Base-by-base conservation (phyloP, 768 basidiomycete genomes). In the Favolaschia claudopus region DNA sequence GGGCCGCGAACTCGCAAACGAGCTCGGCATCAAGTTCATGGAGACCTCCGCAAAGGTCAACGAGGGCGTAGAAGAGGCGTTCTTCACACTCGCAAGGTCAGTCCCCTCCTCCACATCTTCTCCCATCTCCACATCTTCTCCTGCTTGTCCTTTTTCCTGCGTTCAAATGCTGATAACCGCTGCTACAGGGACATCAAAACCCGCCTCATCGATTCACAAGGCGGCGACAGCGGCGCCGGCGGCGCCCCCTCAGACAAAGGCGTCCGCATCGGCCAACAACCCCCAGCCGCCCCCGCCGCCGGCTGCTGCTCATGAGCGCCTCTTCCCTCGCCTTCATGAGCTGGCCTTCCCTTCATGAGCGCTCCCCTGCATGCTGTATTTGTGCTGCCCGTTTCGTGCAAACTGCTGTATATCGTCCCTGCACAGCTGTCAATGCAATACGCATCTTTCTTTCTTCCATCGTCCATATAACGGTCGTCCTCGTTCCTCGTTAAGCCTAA, bases 21-120 rank as follows among this genome's bases (percentile, higher is more conserved):
- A 98, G 73, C 82, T 99, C 65, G 84, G 82, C 60, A 90, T 99
- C 67, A 90, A 94, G 43, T 99, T 97, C 89, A 79, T 99, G 72
- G 97, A 99, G 82, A 99, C 97, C 13, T 95, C 92, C n/a, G 97
- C 97, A 32, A 99, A 99, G 91, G 95, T 92, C 69, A 94, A 96
- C 50, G 96, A 95, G 61, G 97, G 97, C 68, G 97, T 99, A 59
- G 97, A 99, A 75, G 95, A 99, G 76, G 96, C 97, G 6, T 99
- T 99, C 87, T 89, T 98, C 82, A 96, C 95, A 28, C 93, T 99
- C 86, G 96, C 97, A 4, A 93, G 96, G 82, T 64, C n/a, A 15
- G 63, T 60, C 7, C 13, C 40, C 48, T 22, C n/a, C 5, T 24
- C 15, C 20, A 27, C 12, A 3, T 2, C 5, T 24, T 38, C 39